phyloP scores from a whole-genome alignment of 2,329 filamentous ascomycete genomes.

The Aspergillus aculeatus region DNA sequence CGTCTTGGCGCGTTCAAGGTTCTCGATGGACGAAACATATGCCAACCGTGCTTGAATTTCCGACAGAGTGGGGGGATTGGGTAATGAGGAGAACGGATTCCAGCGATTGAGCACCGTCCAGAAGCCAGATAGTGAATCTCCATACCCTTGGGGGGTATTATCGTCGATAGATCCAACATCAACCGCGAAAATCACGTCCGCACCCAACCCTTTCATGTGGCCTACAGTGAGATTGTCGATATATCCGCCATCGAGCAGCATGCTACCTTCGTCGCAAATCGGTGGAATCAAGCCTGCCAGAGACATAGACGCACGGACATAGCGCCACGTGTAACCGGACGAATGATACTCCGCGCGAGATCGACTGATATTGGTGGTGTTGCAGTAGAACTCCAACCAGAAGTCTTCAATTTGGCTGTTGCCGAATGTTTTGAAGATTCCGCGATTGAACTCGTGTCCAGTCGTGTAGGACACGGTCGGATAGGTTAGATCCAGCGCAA shows the following conservation, averaged over 20 bases:
- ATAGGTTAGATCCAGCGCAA: slow-evolving; percentile 92
- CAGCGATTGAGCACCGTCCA: slow-evolving; percentile 95
- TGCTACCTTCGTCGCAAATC: slow-evolving; percentile 92
- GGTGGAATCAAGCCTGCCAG: slow-evolving; percentile 89
- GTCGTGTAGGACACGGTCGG: slow-evolving; percentile 96
- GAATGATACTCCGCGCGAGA: slow-evolving; percentile 90
- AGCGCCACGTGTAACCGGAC: slow-evolving; percentile 95
- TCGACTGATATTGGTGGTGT: slow-evolving; percentile 98
- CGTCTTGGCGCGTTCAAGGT: slow-evolving; percentile 86
- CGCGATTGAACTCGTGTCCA: slow-evolving; percentile 96
- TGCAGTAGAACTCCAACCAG: slow-evolving; percentile 98
- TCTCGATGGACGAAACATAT: slow-evolving; percentile 93
- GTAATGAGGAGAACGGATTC: slow-evolving; percentile 87
- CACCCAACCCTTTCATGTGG: slow-evolving; percentile 93
- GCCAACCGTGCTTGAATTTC: slow-evolving; percentile 95
- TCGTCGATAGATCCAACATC: slow-evolving; percentile 94
- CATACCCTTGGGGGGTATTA: slow-evolving; percentile 85
- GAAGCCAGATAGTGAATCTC: slow-evolving; percentile 89
- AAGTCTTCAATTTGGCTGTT: slow-evolving; percentile 98
- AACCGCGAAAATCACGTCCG: slow-evolving; percentile 90
- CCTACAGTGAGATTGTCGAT: slow-evolving; percentile 95
- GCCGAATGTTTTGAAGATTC: slow-evolving; percentile 97
- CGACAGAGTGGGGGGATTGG: slow-evolving; percentile 90
- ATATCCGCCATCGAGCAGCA: slow-evolving; percentile 95
- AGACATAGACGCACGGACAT: slow-evolving; percentile 95